Conservation (phyloP, 2,329 filamentous ascomycete species). For the Cladosporium sp. region DNA sequence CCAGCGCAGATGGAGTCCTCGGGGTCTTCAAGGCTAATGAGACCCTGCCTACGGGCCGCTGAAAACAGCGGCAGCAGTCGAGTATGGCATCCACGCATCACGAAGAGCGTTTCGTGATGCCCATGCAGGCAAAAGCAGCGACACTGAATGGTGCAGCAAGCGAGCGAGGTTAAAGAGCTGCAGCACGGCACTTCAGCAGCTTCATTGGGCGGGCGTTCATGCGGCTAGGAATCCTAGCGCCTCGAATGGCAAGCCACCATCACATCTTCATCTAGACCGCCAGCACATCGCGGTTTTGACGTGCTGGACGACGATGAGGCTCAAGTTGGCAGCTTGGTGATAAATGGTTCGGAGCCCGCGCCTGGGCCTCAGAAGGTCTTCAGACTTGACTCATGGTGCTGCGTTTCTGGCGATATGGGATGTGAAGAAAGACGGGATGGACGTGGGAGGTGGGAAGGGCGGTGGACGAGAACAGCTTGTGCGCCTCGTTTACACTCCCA, state of each 20-base stretch:
- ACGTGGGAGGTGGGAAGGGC: neutral
- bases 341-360: constrained; percentile 7
- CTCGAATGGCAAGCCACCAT: constrained; percentile 4
- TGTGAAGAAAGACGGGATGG: neutral
- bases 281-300: neutral
- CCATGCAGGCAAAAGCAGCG: too few relatives aligned
- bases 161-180: constrained; percentile 14
- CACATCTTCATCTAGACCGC: constrained; percentile 13
- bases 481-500: constrained; percentile 2
- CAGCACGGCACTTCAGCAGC: constrained; percentile 7
- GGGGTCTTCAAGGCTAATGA: constrained; percentile 15
- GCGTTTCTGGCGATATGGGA: neutral
- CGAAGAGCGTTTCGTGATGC: constrained; percentile 20
- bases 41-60: constrained; percentile 12
- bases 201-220: constrained; percentile 9
- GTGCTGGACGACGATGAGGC: neutral
- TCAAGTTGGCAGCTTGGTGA: neutral
- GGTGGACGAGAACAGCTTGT: constrained; percentile 1
- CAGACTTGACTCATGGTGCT: neutral
- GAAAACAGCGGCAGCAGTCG: constrained; percentile 15
- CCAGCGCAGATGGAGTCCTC: constrained; percentile 16
- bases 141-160: constrained; percentile 7
- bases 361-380: neutral
- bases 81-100: constrained; percentile 21
- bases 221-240: constrained; percentile 13